Conservation (phyloP, 202 grass and related monocot species). For the Hordeum pubiflorum region DNA sequence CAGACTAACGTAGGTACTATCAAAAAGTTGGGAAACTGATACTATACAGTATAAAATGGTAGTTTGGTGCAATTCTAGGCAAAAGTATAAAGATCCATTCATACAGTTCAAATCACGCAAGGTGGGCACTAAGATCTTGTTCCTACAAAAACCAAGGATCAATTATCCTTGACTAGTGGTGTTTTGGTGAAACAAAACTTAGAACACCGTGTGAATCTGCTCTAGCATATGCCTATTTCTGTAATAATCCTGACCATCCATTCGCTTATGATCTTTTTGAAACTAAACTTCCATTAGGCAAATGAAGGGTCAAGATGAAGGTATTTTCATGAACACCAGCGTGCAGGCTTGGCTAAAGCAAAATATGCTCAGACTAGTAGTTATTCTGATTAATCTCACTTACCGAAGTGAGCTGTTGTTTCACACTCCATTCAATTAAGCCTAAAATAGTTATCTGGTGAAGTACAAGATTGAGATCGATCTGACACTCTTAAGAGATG, state of each 20-base stretch:
- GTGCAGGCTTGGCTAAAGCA: not conserved
- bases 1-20: not conserved
- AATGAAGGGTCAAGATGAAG: constrained; percentile 13
- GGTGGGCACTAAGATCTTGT: not conserved
- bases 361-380: not conserved
- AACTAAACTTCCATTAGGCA: not conserved
- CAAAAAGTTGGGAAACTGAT: not conserved
- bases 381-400: not conserved
- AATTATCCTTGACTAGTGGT: not conserved
- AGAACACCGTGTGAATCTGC: not conserved
- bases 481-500: not conserved
- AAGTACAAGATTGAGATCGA: not conserved
- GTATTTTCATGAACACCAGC: constrained; percentile 4
- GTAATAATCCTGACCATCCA: not conserved
- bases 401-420: constrained; percentile 7
- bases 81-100: not conserved
- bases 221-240: not conserved
- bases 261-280: not conserved
- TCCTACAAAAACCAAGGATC: not conserved
- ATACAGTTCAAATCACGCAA: not conserved
- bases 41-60: constrained; percentile 12
- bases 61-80: not conserved
- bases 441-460: not conserved
- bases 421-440: not conserved
- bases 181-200: not conserved